These are phyloP conservation scores for Otatea glauca DNA, from an alignment of 176 grass and related monocot genomes.

Conservation along the genomic window DNA sequence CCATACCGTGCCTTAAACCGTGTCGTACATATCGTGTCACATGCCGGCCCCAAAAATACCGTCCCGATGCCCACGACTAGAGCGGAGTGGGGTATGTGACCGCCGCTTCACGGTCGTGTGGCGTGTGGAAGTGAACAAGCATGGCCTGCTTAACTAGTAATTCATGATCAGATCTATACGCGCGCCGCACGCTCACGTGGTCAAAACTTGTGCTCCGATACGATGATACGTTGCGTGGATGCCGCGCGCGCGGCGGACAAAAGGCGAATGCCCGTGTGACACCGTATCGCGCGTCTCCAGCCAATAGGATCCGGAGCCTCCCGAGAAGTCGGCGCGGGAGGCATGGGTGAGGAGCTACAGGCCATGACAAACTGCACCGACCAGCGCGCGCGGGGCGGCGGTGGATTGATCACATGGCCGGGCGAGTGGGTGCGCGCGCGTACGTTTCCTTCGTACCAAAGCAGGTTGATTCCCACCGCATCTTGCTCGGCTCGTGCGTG, in stretches of 20 bases:
- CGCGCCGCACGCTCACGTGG: background rate
- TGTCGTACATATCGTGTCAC: too few relatives aligned
- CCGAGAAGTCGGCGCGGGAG: background rate
- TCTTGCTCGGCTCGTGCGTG: background rate
- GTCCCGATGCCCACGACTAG: too few relatives aligned
- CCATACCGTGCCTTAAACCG: too few relatives aligned
- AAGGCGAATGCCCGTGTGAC: background rate
- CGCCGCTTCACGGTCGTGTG: too few relatives aligned
- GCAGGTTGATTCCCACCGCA: background rate
- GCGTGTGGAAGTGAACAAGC: too few relatives aligned
- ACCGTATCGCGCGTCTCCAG: background rate
- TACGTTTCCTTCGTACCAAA: constrained; percentile 28
- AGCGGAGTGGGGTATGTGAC: too few relatives aligned
- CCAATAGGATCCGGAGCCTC: background rate
- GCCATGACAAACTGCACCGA: constrained; percentile 17
- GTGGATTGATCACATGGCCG: background rate
- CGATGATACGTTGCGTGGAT: background rate
- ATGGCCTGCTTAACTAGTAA: too few relatives aligned
- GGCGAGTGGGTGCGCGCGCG: background rate
- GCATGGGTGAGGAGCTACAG: constrained; percentile 37
- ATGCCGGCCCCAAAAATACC: too few relatives aligned
- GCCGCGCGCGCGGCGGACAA: background rate
- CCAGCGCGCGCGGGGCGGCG: background rate
- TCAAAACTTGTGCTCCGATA: constrained; percentile 3
- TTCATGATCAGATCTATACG: too few relatives aligned